phyloP scores from a whole-genome alignment of 2,329 filamentous ascomycete genomes.

The Fusarium sp. region DNA sequence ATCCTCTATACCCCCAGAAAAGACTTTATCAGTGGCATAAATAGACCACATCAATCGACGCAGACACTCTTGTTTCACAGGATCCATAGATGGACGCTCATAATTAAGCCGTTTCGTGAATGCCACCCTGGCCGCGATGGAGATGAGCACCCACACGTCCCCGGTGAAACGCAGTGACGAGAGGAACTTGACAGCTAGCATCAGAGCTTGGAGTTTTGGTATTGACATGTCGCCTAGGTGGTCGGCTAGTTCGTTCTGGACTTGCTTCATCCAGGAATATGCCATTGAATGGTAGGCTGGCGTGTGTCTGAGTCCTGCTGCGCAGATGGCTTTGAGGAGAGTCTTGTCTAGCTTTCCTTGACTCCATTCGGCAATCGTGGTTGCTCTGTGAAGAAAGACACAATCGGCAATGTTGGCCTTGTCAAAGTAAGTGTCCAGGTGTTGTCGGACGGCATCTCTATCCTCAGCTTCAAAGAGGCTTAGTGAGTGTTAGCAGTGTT shows the following conservation, averaged over 20 bases:
- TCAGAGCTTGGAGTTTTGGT: constrained; percentile 31
- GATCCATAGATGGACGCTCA: constrained; percentile 25
- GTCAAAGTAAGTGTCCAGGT: constrained; percentile 40
- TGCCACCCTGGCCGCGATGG: constrained; percentile 36
- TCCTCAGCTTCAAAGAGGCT: constrained; percentile 27
- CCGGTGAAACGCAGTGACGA: constrained; percentile 9
- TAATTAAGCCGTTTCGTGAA: constrained; percentile 44
- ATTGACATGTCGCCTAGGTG: constrained; percentile 18
- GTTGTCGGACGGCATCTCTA: not conserved
- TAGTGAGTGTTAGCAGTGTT: not conserved
- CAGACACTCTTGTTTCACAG: constrained; percentile 36
- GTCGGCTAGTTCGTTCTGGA: constrained; percentile 13
- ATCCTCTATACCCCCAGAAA: constrained; percentile 44
- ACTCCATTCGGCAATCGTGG: constrained; percentile 39
- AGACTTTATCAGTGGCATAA: constrained; percentile 36
- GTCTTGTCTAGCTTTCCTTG: constrained; percentile 27
- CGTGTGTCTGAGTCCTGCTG: not conserved
- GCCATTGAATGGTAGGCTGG: not conserved
- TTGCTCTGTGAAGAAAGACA: constrained; percentile 35
- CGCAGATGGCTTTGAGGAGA: constrained; percentile 36
- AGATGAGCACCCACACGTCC: constrained; percentile 38
- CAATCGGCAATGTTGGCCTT: constrained; percentile 26
- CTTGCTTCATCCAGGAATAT: constrained; percentile 34
- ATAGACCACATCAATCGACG: constrained; percentile 44
- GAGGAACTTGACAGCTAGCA: constrained; percentile 35